Evolutionary conservation across 148 eudicot species (phyloP), one percentile per base, ranked within the genome.

Genomic region (Amaranthus palmeri): DNA sequence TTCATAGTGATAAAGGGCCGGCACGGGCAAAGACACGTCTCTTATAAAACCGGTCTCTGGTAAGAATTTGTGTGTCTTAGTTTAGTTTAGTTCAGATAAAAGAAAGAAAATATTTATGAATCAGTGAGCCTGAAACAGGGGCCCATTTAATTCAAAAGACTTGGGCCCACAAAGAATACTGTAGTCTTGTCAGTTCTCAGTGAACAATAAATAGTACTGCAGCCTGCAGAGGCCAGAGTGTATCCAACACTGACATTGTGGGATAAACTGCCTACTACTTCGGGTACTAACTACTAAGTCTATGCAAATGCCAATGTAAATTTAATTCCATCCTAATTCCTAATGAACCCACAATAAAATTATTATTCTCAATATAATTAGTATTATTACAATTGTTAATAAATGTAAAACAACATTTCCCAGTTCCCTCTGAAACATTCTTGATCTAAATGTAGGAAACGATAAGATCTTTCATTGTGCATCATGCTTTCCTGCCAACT

Each of bases 401-500:
- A 25, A 25, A 25, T 25, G 36, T 25, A 25, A 25, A 25, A 25
- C 36, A 25, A 25, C 36, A 25, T 25, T 25, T 25, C 36, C 36
- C 36, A 25, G 36, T 25, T 25, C 5, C 61, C 10, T 57, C 49
- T 8, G 2, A 45, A 67, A 13, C 58, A 13, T 41, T 44, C 43
- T 51, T 46, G 61, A 54, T 63, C 7, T 6, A 40, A 4, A 10
- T 18, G 45, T 10, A 44, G 17, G 4, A n/a, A 51, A 72, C 4
- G 3, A 4, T 13, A 50, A 13, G 50, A 51, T 60, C 71, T 18
- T 56, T 70, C 46, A 72, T 68, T 72, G 48, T 8, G 69, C 65
- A 17, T 68, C 71, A 43, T 68, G 59, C 18, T 44, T 67, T 72
- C 72, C 73, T 45, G 57, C n/a, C 42, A 3, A 49, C 54, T 53